phyloP scores from a whole-genome alignment of 306 rosid genomes.

The Prunus mongolica region DNA sequence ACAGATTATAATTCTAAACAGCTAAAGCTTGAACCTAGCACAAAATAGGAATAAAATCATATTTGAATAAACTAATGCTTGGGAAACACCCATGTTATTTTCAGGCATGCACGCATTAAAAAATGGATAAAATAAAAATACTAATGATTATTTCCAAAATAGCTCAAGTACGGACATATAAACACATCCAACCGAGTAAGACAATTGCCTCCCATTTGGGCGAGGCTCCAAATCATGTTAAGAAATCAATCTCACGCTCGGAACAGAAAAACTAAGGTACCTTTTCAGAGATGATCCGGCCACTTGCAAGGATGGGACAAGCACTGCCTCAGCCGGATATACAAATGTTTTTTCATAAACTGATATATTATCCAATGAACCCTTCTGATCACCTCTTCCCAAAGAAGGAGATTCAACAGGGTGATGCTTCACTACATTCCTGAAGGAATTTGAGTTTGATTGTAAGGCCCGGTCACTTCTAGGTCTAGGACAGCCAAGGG shows the following conservation, averaged over 20 bases:
- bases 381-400: slow-evolving; percentile 71
- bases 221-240: not conserved
- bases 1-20: not conserved
- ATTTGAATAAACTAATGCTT: not conserved
- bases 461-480: slow-evolving; percentile 47
- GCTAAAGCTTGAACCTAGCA: not conserved
- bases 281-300: slow-evolving; percentile 84
- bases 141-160: not conserved
- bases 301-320: slow-evolving; percentile 74
- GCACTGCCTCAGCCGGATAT: slow-evolving; percentile 89
- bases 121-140: not conserved
- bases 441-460: slow-evolving; percentile 40
- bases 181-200: not conserved
- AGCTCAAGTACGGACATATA: not conserved
- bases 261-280: slow-evolving; percentile 28
- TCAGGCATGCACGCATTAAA: not conserved
- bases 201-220: not conserved
- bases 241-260: not conserved
- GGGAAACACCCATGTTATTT: not conserved
- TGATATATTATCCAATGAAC: slow-evolving; percentile 46
- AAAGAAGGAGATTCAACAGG: slow-evolving; percentile 44
- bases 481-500: slow-evolving; percentile 71
- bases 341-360: slow-evolving; percentile 68
- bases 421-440: slow-evolving; percentile 51
- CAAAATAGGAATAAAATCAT: not conserved